These are phyloP conservation scores for Rhododendron simsii DNA, from an alignment of 148 eudicot species.

Conservation along the genomic window DNA sequence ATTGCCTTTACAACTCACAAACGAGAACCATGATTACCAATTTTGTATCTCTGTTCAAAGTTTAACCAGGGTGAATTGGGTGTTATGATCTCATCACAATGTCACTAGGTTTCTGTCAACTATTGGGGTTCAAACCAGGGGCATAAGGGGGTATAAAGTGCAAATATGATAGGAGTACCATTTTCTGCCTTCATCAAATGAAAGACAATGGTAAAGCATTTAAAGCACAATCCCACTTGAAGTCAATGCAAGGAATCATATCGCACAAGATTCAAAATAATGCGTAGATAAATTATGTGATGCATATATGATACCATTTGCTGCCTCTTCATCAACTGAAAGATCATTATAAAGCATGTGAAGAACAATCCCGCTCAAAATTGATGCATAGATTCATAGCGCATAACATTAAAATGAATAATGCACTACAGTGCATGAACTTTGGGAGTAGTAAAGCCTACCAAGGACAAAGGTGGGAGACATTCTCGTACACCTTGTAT, in stretches of 20 bases:
- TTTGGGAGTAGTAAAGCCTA: neutral
- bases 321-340: neutral
- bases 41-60: neutral
- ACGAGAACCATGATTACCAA: neutral
- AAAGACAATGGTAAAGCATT: neutral
- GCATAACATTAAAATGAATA: neutral
- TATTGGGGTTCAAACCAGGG: neutral
- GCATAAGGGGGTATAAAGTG: neutral
- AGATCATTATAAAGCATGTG: neutral
- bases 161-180: neutral
- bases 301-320: neutral
- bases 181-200: neutral
- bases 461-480: neutral
- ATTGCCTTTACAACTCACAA: neutral
- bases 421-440: neutral
- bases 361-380: neutral
- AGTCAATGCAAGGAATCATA: neutral
- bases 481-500: neutral
- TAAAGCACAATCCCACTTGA: neutral
- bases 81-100: neutral
- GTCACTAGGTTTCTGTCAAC: neutral
- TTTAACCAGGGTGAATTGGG: neutral
- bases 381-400: neutral
- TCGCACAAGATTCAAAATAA: neutral
- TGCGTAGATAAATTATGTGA: neutral